Conservation (phyloP, 768 basidiomycete genomes). For the Coprinellus aureogranulatus region DNA sequence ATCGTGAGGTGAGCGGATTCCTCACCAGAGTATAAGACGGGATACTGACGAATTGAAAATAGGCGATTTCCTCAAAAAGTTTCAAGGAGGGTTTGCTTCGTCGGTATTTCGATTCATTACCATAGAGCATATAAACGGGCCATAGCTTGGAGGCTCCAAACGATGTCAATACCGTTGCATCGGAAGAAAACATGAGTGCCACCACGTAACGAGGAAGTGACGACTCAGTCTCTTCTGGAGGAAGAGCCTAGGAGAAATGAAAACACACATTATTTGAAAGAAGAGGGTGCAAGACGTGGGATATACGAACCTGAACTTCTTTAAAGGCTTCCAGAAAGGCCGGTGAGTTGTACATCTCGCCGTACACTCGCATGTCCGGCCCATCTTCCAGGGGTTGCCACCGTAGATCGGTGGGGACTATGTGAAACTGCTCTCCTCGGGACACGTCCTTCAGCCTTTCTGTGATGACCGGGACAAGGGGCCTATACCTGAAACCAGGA, state of each 20-base stretch:
- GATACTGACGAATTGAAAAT: conserved; percentile 7
- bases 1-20: neutral
- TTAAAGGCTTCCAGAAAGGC: conserved; percentile 28
- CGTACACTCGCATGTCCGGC: conserved; percentile 16
- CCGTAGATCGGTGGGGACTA: conserved; percentile 12
- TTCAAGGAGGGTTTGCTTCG: conserved; percentile 10
- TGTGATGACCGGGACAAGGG: neutral
- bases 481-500: neutral
- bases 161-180: conserved; percentile 14
- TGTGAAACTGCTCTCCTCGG: conserved; percentile 10
- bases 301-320: conserved; percentile 14
- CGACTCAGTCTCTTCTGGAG: neutral
- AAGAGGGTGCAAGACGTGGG: too few species aligned
- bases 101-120: conserved; percentile 16
- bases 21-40: neutral
- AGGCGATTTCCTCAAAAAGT: conserved; percentile 16
- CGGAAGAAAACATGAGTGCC: conserved; percentile 24
- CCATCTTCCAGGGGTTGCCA: conserved; percentile 23
- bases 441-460: neutral
- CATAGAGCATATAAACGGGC: conserved; percentile 17
- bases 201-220: conserved; percentile 9
- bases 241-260: neutral
- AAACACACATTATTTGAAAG: too few species aligned
- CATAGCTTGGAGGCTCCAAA: conserved; percentile 16
- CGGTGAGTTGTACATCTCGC: conserved; percentile 32